phyloP scores from a whole-genome alignment of 1,284 basidiomycete genomes.

The Irpex rosettiformis region DNA sequence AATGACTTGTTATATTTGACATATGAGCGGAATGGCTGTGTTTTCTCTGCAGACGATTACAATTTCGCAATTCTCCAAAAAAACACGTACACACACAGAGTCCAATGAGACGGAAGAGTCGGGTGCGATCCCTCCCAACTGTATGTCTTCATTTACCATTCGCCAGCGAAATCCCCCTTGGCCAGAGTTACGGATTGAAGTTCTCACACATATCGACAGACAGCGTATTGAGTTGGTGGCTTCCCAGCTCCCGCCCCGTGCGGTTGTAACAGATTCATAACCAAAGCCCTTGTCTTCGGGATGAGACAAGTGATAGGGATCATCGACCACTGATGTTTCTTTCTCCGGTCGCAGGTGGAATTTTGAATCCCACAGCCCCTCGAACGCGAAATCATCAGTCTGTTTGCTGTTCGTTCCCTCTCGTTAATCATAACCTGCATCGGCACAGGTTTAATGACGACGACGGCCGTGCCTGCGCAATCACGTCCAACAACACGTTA shows the following conservation, averaged over 20 bases:
- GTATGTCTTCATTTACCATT: not conserved
- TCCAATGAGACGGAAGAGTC: not conserved
- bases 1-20: not conserved
- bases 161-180: not conserved
- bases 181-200: not conserved
- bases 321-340: not conserved
- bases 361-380: not conserved
- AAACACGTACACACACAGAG: not conserved
- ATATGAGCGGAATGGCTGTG: not conserved
- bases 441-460: not conserved
- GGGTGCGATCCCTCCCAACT: not conserved
- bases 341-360: not conserved
- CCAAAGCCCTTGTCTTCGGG: not conserved
- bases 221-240: not conserved
- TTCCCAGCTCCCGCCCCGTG: not conserved
- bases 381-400: too few relatives aligned
- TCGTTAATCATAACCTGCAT: not conserved
- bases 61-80: not conserved
- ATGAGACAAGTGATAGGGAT: not conserved
- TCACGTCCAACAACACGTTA: not conserved
- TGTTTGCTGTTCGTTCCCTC: too few relatives aligned
- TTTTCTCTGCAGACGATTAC: not conserved
- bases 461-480: not conserved
- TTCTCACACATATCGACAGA: not conserved
- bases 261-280: not conserved